phyloP scores from a whole-genome alignment of 768 basidiomycete genomes.

The Tephrocybe rancida region DNA sequence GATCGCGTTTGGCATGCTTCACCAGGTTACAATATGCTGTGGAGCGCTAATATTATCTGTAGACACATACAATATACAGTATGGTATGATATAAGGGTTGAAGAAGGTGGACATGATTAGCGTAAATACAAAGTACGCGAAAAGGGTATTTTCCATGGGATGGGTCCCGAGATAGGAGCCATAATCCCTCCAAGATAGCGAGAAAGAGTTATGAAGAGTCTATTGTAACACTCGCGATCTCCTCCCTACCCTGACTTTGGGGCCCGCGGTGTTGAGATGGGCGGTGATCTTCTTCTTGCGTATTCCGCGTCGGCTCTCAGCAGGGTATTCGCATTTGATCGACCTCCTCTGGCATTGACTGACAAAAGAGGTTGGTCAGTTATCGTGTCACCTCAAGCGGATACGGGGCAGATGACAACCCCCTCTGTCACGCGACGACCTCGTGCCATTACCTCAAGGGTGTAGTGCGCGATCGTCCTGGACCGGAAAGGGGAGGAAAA shows the following conservation, averaged over 20 bases:
- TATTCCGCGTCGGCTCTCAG: conserved; percentile 71
- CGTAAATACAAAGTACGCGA: background rate
- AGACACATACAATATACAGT: conserved; percentile 9
- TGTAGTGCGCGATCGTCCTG: conserved; percentile 5
- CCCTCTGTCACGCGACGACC: conserved; percentile 8
- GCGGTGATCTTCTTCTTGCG: conserved; percentile 46
- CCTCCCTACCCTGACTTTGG: conserved; percentile 24
- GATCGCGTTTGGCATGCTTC: too few species aligned
- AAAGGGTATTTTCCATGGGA: background rate
- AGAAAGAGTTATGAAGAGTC: background rate
- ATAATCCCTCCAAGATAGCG: background rate
- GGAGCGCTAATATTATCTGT: conserved; percentile 6
- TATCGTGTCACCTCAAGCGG: background rate
- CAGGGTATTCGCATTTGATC: conserved; percentile 71
- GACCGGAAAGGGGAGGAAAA: conserved; percentile 8
- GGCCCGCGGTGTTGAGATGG: conserved; percentile 19
- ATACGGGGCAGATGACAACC: conserved; percentile 8
- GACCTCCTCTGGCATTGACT: conserved; percentile 77
- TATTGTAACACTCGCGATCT: conserved; percentile 13
- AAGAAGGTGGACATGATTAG: background rate
- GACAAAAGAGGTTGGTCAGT: conserved; percentile 19
- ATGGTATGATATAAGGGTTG: background rate
- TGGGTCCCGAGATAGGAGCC: background rate
- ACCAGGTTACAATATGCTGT: too few species aligned
- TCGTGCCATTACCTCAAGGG: conserved; percentile 13